Base-by-base conservation (phyloP, 306 rosid genomes). In the Lithocarpus polystachyus region DNA sequence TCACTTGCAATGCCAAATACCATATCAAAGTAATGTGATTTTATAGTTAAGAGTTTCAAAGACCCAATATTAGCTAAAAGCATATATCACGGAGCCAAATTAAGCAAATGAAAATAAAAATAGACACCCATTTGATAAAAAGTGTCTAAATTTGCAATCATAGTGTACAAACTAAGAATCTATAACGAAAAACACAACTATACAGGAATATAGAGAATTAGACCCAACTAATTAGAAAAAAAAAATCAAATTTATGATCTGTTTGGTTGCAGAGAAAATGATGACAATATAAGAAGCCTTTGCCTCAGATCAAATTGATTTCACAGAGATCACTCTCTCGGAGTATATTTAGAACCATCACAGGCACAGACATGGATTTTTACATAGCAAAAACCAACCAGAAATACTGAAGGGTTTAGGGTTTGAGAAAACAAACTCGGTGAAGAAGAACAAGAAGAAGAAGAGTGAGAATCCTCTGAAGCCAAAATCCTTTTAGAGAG, bases 291-390 rank as follows among this genome's bases (percentile, higher is more conserved):
- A 14, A 70, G 12, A 52, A 56, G 31, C 62, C n/a, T 2, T 59
- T 84, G 93, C 97, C 97, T 92, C 97, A 92, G 96, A 75, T 22
- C 48, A 24, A 71, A 68, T 61, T 75, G 6, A 72, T 82, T 40
- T 93, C 94, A 89, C 51, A 18, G 97, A 88, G 62, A 45, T 20
- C 24, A 85, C 0, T 33, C 83, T 89, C 93, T 90, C 96, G 65
- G 70, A 89, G 95, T 90, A 90, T 84, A 92, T 89, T 90, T 88
- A 92, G 79, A 75, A 3, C 92, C 95, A 89, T 90, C 95, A 88
- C 19, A 51, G 94, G 92, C 89, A 82, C 82, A 74, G 0, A 8
- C 71, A 54, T 33, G 5, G 2, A 26, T n/a, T 24, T 33, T 19
- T 35, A 37, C 10, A 35, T 11, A 4, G 26, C 26, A n/a, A 26